Conservation (phyloP, 2,329 filamentous ascomycete species). For the Raffaelea arxii region DNA sequence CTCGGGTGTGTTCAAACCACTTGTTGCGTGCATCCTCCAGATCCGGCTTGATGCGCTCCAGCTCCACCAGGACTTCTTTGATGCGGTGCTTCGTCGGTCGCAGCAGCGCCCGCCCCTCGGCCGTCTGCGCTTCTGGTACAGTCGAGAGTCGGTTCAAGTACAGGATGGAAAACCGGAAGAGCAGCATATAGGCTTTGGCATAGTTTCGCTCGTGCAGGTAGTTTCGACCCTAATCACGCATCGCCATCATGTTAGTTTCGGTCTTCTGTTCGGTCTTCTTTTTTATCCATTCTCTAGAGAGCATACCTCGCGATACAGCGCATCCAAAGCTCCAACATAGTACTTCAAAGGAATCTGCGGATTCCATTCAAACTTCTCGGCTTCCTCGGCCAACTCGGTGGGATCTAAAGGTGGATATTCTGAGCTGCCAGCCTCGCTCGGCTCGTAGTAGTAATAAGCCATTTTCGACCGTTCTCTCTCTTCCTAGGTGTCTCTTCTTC, state of each 20-base stretch:
- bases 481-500: too few relatives aligned
- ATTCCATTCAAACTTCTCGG: constrained; percentile 75
- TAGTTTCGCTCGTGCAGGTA: constrained; percentile 81
- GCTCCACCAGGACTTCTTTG: constrained; percentile 51
- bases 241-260: neutral
- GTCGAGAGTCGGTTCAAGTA: constrained; percentile 63
- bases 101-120: constrained; percentile 55
- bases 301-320: constrained; percentile 66
- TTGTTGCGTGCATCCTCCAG: constrained; percentile 63
- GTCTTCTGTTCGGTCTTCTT: neutral
- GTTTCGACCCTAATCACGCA: constrained; percentile 56
- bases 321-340: constrained; percentile 74
- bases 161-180: constrained; percentile 84
- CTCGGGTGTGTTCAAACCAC: constrained; percentile 43
- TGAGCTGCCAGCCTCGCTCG: neutral
- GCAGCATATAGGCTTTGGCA: constrained; percentile 78
- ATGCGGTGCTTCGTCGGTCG: constrained; percentile 39
- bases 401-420: constrained; percentile 52
- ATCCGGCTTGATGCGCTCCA: constrained; percentile 72
- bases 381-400: constrained; percentile 66
- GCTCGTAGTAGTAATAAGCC: neutral
- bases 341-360: constrained; percentile 64
- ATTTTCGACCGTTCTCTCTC: neutral
- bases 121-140: constrained; percentile 66
- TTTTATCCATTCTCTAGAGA: too few relatives aligned